These are phyloP conservation scores for Gaeumannomyces sp. DNA, from an alignment of 2,329 filamentous ascomycete genomes.

Conservation along the genomic window DNA sequence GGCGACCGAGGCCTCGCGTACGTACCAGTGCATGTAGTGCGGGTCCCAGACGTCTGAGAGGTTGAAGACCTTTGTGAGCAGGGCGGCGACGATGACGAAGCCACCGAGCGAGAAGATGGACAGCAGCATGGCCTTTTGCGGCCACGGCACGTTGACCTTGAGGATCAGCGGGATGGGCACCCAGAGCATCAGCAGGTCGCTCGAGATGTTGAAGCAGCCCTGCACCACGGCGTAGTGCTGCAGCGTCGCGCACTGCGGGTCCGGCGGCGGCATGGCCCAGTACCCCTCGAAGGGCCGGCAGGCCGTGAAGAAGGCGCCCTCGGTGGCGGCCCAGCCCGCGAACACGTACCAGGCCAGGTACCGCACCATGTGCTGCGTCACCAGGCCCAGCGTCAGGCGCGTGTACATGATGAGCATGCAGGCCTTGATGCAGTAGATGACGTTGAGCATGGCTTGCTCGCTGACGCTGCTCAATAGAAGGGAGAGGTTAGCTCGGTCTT, in stretches of 20 bases:
- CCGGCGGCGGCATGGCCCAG: conserved; percentile 39
- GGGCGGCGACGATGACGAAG: conserved; percentile 37
- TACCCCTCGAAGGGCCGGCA: conserved; percentile 40
- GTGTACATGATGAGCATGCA: conserved; percentile 23
- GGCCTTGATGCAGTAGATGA: conserved; percentile 22
- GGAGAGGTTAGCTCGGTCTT: background rate
- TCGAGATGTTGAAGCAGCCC: conserved; percentile 41
- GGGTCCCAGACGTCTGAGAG: conserved; percentile 24
- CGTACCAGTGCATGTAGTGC: conserved; percentile 44
- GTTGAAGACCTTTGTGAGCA: conserved; percentile 42
- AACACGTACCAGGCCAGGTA: conserved; percentile 32
- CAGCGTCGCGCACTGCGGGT: conserved; percentile 40
- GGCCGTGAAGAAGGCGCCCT: conserved; percentile 39
- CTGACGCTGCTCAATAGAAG: conserved; percentile 1
- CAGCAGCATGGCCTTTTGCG: conserved; percentile 39
- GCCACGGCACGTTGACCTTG: conserved; percentile 32
- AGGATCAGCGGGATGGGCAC: conserved; percentile 41
- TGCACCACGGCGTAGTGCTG: conserved; percentile 40
- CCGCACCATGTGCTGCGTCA: conserved; percentile 26
- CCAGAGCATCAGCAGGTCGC: conserved; percentile 39
- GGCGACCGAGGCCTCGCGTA: conserved; percentile 45
- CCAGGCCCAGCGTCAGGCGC: conserved; percentile 33
- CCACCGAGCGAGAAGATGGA: conserved; percentile 42
- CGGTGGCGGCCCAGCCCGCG: conserved; percentile 33
- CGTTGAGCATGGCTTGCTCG: conserved; percentile 33